Conservation (phyloP, 2,329 filamentous ascomycete genomes). For the Hypoxylon sp. region DNA sequence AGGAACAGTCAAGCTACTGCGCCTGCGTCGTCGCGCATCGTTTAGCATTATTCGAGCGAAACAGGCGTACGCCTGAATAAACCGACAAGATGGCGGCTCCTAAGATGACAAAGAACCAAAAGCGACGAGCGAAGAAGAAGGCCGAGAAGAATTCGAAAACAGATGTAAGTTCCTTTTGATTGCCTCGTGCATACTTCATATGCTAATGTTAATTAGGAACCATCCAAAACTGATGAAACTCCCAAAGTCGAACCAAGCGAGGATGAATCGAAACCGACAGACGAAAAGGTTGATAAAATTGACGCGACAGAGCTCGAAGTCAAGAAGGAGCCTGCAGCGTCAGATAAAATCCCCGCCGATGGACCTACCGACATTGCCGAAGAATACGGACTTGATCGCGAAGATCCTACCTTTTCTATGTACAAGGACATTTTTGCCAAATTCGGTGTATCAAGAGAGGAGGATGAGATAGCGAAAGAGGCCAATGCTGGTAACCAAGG, state of each 20-base stretch:
- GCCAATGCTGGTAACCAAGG: conserved; percentile 81
- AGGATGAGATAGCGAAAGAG: conserved; percentile 75
- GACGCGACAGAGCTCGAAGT: conserved; percentile 58
- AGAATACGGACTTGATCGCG: conserved; percentile 68
- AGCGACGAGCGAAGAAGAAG: conserved; percentile 94
- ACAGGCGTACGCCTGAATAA: conserved; percentile 39
- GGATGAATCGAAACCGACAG: conserved; percentile 48
- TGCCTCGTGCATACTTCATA: conserved; percentile 21
- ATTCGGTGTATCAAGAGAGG: conserved; percentile 77
- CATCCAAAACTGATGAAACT: conserved; percentile 50
- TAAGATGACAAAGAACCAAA: conserved; percentile 94
- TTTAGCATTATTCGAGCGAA: conserved; percentile 23
- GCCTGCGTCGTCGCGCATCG: conserved; percentile 33
- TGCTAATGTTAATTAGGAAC: conserved; percentile 46
- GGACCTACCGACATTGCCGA: conserved; percentile 59
- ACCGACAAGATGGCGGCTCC: conserved; percentile 69
- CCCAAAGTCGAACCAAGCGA: conserved; percentile 55
- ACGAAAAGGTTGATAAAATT: conserved; percentile 51
- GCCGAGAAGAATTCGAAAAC: conserved; percentile 80
- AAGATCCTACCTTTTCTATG: conserved; percentile 84
- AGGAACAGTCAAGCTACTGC: conserved; percentile 7
- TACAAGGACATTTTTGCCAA: conserved; percentile 87
- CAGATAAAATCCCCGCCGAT: conserved; percentile 59
- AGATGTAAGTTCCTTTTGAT: conserved; percentile 60
- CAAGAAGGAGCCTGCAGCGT: conserved; percentile 58